Evolutionary conservation across 2,329 filamentous ascomycete genomes (phyloP).

Genomic region (Geosmithia flava): DNA sequence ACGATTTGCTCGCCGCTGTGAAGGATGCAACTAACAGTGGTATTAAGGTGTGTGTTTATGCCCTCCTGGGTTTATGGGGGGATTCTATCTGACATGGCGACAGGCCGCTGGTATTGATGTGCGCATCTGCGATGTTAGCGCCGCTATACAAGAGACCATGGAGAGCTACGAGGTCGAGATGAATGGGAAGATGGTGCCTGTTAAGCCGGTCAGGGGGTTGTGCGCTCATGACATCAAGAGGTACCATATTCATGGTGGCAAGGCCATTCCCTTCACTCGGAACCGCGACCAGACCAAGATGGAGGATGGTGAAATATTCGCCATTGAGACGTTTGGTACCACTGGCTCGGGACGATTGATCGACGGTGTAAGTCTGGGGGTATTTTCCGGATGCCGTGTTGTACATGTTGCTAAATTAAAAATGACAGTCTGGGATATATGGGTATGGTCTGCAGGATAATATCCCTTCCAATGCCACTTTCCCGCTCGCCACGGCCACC

Average conservation of each 20-base stretch:
- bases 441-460: conserved; percentile 33
- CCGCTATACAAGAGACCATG: conserved; percentile 75
- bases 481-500: conserved; percentile 40
- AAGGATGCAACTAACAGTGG: conserved; percentile 72
- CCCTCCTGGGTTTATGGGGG: not conserved
- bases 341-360: conserved; percentile 72
- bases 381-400: not conserved
- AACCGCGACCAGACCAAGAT: conserved; percentile 76
- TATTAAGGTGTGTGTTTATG: conserved; percentile 35
- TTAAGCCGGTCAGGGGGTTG: conserved; percentile 72
- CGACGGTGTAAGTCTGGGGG: conserved; percentile 51
- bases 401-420: too few species aligned
- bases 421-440: conserved; percentile 35
- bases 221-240: conserved; percentile 78
- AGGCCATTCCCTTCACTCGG: conserved; percentile 85
- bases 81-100: not conserved
- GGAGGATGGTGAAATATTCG: conserved; percentile 88
- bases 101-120: conserved; percentile 67
- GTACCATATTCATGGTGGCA: conserved; percentile 78
- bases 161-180: conserved; percentile 82
- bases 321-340: conserved; percentile 86
- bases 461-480: conserved; percentile 17
- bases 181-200: conserved; percentile 59
- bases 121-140: conserved; percentile 70
- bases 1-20: conserved; percentile 58